A percentile compares a stretch with the other conserved stretches of the same genome.
These are phyloP conservation scores for Cyberlindnera xishuangbannaensis DNA, from an alignment of 805 yeast species.

Conservation along the genomic window DNA sequence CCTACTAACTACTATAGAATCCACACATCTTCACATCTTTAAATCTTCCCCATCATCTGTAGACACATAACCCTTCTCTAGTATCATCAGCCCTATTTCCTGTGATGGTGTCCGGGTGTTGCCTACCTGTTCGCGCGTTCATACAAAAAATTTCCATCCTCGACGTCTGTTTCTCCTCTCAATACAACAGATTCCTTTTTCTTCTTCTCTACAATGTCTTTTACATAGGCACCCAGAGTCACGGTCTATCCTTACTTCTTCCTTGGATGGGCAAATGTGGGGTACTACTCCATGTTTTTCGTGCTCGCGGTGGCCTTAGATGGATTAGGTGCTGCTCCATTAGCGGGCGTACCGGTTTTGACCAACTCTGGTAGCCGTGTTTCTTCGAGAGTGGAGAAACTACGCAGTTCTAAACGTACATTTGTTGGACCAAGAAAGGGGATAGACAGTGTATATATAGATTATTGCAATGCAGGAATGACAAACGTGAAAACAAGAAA, in stretches of 20 bases:
- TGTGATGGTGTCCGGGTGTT: constrained; percentile 8
- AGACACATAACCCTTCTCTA: too few species aligned
- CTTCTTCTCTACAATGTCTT: constrained; percentile 24
- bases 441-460: too few species aligned
- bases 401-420: constrained; percentile 75
- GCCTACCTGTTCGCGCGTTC: neutral
- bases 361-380: constrained; percentile 45
- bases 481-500: too few species aligned
- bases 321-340: constrained; percentile 13
- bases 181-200: constrained; percentile 2
- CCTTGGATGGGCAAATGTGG: constrained; percentile 28
- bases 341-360: constrained; percentile 31
- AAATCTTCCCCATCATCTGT: too few species aligned
- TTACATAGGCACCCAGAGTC: constrained; percentile 70
- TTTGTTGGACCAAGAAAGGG: too few species aligned
- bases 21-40: too few species aligned
- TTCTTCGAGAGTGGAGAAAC: constrained; percentile 34
- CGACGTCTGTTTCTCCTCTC: too few species aligned
- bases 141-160: constrained; percentile 12
- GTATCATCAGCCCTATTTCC: too few species aligned
- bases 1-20: too few species aligned
- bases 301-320: constrained; percentile 97
- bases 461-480: too few species aligned
- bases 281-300: constrained; percentile 31
- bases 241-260: constrained; percentile 33